Evolutionary conservation across 257 asterid species (phyloP).

Genomic region (Solanum tacnaense): DNA sequence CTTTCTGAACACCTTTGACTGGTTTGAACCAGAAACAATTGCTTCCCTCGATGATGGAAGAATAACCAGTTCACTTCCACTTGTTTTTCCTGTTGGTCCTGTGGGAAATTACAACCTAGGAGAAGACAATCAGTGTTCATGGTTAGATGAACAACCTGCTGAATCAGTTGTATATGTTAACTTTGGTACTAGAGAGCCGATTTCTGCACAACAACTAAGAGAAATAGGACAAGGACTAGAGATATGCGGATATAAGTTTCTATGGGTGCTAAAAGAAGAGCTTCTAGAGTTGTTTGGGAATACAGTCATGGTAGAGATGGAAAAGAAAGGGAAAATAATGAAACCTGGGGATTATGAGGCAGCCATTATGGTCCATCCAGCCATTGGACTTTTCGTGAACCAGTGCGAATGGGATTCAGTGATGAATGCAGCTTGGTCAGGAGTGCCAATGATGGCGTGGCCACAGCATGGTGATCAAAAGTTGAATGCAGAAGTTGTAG

Average conservation of each 20-base stretch:
- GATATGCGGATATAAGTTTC: constrained; percentile 11
- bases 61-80: constrained; percentile 8
- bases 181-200: constrained; percentile 22
- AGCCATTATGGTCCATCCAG: constrained; percentile 24
- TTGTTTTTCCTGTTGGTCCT: constrained; percentile 34
- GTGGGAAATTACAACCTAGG: constrained; percentile 6
- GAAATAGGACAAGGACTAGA: constrained; percentile 20
- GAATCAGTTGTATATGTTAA: constrained; percentile 23
- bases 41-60: constrained; percentile 10
- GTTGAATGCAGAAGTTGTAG: constrained; percentile 32
- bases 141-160: constrained; percentile 24
- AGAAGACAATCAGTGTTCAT: constrained; percentile 7
- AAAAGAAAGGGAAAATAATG: constrained; percentile 7
- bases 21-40: constrained; percentile 32
- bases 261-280: constrained; percentile 16
- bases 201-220: constrained; percentile 14
- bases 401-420: constrained; percentile 42
- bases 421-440: constrained; percentile 32
- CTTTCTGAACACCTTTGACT: constrained; percentile 22
- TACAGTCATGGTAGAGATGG: neutral
- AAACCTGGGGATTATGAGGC: constrained; percentile 11
- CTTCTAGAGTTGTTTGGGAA: neutral
- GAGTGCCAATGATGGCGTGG: constrained; percentile 39
- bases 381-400: constrained; percentile 28
- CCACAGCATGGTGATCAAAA: constrained; percentile 42